A percentile compares a stretch with the other conserved stretches of the same genome.
phyloP scores from a whole-genome alignment of 2,329 filamentous ascomycete genomes.

The Emmonsiellopsis sp. region DNA sequence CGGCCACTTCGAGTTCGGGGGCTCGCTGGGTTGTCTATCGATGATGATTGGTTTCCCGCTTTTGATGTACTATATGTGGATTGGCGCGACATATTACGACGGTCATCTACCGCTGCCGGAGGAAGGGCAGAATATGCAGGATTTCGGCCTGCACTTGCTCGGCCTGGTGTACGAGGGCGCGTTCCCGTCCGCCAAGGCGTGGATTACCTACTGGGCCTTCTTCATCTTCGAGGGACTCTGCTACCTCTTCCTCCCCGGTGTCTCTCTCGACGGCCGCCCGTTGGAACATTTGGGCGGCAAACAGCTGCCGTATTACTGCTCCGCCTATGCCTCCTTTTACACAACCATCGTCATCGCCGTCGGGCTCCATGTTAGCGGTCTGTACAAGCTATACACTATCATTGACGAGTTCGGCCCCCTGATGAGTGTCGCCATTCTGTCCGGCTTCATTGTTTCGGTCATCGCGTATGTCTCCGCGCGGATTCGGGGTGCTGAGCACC shows the following conservation, averaged over 20 bases:
- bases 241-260: constrained; percentile 79
- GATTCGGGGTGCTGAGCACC: constrained; percentile 70
- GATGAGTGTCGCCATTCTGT: constrained; percentile 85
- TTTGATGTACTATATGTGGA: constrained; percentile 99
- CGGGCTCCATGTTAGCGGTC: constrained; percentile 67
- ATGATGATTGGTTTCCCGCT: constrained; percentile 93
- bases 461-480: constrained; percentile 81
- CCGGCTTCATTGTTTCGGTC: constrained; percentile 73
- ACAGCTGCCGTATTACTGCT: constrained; percentile 92
- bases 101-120: constrained; percentile 65
- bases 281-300: constrained; percentile 72
- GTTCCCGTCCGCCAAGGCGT: constrained; percentile 72
- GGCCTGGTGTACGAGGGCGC: constrained; percentile 71
- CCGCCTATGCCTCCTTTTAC: constrained; percentile 79
- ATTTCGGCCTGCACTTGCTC: constrained; percentile 64
- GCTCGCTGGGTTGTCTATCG: constrained; percentile 63
- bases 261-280: constrained; percentile 81
- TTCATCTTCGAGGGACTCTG: constrained; percentile 73
- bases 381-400: constrained; percentile 84
- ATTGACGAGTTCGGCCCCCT: constrained; percentile 93
- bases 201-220: constrained; percentile 92
- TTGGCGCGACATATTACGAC: constrained; percentile 85
- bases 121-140: constrained; percentile 54
- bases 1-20: constrained; percentile 71
- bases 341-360: constrained; percentile 64